A percentile compares a stretch with the other conserved stretches of the same genome.
phyloP scores from a whole-genome alignment of 192 early-diverging fungal species.

The Gonapodya prolifera region DNA sequence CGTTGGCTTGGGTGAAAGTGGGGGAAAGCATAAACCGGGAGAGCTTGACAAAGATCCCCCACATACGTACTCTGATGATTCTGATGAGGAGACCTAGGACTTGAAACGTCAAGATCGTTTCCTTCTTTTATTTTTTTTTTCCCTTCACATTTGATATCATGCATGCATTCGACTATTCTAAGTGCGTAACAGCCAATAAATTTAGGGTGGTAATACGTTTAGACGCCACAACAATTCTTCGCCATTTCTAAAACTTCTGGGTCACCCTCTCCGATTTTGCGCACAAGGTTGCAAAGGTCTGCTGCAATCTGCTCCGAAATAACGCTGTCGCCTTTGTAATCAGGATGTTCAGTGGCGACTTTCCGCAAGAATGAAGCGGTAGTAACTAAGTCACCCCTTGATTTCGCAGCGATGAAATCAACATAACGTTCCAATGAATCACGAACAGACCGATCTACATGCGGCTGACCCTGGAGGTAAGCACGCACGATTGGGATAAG shows the following conservation, averaged over 20 bases:
- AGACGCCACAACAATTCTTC: neutral
- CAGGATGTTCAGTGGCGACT: conserved; percentile 74
- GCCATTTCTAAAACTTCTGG: conserved; percentile 27
- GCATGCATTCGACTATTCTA: too few species aligned
- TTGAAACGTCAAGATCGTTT: too few species aligned
- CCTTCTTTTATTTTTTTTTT: too few species aligned
- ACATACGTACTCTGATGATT: too few species aligned
- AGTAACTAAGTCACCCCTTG: conserved; percentile 72
- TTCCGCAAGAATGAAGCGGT: conserved; percentile 80
- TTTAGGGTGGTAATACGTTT: too few species aligned
- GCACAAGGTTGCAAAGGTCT: conserved; percentile 59
- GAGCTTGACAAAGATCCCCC: too few species aligned
- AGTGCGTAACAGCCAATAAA: too few species aligned
- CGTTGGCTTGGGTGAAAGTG: neutral
- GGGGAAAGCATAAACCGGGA: neutral
- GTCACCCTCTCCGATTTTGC: conserved; percentile 41
- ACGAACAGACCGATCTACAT: conserved; percentile 56
- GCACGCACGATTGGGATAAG: conserved; percentile 68
- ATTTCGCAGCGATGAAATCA: conserved; percentile 62
- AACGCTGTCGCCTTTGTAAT: conserved; percentile 80
- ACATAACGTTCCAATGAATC: conserved; percentile 60
- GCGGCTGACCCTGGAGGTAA: conserved; percentile 60
- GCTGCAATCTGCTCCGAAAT: conserved; percentile 73
- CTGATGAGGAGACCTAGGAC: too few species aligned
- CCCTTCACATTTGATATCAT: too few species aligned